Base-by-base conservation (phyloP, 2,329 filamentous ascomycete species). In the Arthrobotrys megalospora region DNA sequence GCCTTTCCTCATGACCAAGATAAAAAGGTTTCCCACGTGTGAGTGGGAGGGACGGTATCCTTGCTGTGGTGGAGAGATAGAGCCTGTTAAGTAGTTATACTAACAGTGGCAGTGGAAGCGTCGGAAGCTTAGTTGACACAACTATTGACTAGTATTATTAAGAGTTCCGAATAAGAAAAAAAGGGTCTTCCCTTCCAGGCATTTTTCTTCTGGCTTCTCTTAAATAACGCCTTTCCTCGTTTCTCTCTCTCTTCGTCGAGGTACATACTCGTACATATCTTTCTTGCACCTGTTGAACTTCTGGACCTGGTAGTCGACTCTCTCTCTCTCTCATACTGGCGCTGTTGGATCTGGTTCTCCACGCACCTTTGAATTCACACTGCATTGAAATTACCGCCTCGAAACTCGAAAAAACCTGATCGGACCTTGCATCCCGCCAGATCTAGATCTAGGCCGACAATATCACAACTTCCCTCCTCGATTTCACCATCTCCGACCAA, bases 401-500 rank as follows among this genome's bases (percentile, higher is more conserved):
- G 68, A 36, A 45, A 34, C 66, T 45, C 63, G 60, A 62, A 65
- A 47, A 43, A 58, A 60, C 55, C 55, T n/a, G 55, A 60, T 60
- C 55, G 55, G 28, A 38, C 14, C 55, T 60, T 43, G 52, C 34
- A 43, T 28, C 32, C 14, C 19, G 60, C 32, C 32, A 64, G 58
- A 28, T 66, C 32, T 43, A 64, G 58, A 28, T 19, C 34, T 38
- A n/a, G 38, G 38, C 55, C 70, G 24, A 48, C 66, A 14, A 41
- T 68, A 53, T 50, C 70, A 68, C 70, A 75, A 68, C 43, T 60
- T 63, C 32, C 21, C 43, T 38, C 63, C 52, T 50, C 52, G 70
- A 75, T 75, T 75, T 53, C 70, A 50, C 70, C 70, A 75, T 75
- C 62, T 50, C 38, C 38, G 28, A 67, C 70, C 63, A 62, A 75